Base-by-base conservation (phyloP, 2,329 filamentous ascomycete species). In the Fusarium sp. region DNA sequence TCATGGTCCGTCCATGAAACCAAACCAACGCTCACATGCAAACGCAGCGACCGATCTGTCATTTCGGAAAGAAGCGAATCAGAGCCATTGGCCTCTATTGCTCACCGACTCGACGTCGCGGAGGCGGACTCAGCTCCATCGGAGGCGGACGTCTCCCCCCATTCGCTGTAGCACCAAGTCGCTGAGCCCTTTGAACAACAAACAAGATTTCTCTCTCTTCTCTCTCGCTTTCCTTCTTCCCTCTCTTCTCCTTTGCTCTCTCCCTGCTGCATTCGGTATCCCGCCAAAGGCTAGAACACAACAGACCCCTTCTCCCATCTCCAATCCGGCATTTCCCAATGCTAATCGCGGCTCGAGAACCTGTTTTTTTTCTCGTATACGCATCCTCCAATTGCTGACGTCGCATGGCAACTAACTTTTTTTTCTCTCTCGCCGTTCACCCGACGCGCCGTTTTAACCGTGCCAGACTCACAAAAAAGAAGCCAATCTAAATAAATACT, bases 391-490 rank as follows among this genome's bases (percentile, higher is more conserved):
- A 68, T 63, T 38, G 31, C 39, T 55, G 64, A 61, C 64, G 63
- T 35, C 42, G 33, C 35, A 35, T 31, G 21, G 46, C 55, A 38
- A 54, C 64, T 55, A 56, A 51, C 42, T 68, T 60, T 46, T 39
- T 21, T 21, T 21, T 7, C 7, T 6, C 57, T 35, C n/a, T 4
- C 21, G 65, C 65, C 65, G 65, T 19, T 68, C 56, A 68, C 5
- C 65, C 65, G 65, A 14, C 46, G 42, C 62, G 56, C 65, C 65
- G 56, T 54, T 44, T 55, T 63, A 56, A 48, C 64, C 63, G 52
- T 42, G 33, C 44, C 27, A 8, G 7, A 29, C 23, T 10, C 35
- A 21, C 14, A 29, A 29, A 21, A 29, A 29, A 38, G 16, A 54
- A 61, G 18, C 15, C 45, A 27, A 66, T 58, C 41, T 58, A 65